phyloP scores from a whole-genome alignment of 2,329 filamentous ascomycete genomes.

The Juglanconis sp. region DNA sequence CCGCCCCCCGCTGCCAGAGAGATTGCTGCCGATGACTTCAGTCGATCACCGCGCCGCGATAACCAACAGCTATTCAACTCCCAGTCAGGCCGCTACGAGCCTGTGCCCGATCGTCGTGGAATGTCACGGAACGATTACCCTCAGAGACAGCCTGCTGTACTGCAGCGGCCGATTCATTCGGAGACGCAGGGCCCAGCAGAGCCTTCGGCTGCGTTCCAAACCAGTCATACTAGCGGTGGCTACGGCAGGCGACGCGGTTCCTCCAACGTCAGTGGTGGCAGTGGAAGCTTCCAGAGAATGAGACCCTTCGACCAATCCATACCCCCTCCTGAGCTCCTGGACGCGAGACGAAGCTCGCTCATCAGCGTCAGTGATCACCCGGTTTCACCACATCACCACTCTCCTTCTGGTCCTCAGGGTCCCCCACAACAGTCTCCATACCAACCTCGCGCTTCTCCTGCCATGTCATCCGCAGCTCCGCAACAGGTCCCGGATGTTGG shows the following conservation, averaged over 20 bases:
- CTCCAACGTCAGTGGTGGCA: slow-evolving; percentile 87
- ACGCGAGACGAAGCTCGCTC: slow-evolving; percentile 46
- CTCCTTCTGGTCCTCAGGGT: slow-evolving; percentile 34
- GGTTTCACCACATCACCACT: slow-evolving; percentile 43
- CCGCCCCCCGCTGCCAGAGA: slow-evolving; percentile 65
- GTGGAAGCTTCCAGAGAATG: slow-evolving; percentile 62
- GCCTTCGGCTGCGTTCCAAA: slow-evolving; percentile 83
- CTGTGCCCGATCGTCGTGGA: slow-evolving; percentile 74
- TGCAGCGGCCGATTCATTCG: slow-evolving; percentile 68
- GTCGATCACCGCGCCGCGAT: slow-evolving; percentile 77
- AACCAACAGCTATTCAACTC: slow-evolving; percentile 87
- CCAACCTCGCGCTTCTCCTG: slow-evolving; percentile 44
- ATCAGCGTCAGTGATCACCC: slow-evolving; percentile 49
- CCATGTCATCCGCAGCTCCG: slow-evolving; percentile 37
- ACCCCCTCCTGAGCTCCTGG: slow-evolving; percentile 41
- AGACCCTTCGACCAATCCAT: slow-evolving; percentile 40
- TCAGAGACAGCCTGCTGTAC: slow-evolving; percentile 69
- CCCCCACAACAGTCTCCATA: slow-evolving; percentile 32
- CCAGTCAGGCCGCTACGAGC: slow-evolving; percentile 90
- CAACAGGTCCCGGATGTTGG: slow-evolving; percentile 31
- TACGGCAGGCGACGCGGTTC: slow-evolving; percentile 79
- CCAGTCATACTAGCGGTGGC: slow-evolving; percentile 63
- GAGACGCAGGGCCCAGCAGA: slow-evolving; percentile 68
- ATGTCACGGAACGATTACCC: slow-evolving; percentile 65
- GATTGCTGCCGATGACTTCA: slow-evolving; percentile 92